A percentile compares a stretch with the other conserved stretches of the same genome.
phyloP scores from a whole-genome alignment of 2,329 filamentous ascomycete species.

The Arthrinium puccinioides region DNA sequence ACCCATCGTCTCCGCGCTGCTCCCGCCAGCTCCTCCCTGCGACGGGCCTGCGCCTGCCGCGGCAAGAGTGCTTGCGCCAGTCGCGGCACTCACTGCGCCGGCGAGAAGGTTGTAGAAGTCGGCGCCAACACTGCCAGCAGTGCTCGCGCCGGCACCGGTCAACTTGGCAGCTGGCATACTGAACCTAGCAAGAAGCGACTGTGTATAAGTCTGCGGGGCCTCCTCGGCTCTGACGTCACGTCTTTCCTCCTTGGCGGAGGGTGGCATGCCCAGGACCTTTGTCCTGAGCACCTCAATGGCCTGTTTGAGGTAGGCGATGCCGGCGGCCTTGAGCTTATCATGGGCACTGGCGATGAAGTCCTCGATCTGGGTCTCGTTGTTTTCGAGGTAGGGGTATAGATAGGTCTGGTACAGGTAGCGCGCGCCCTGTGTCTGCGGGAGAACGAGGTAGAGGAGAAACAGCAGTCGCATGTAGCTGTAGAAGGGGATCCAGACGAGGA shows the following conservation, averaged over 20 bases:
- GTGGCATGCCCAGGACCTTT: slow-evolving; percentile 70
- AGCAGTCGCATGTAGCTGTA: slow-evolving; percentile 85
- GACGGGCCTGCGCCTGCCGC: slow-evolving; percentile 23
- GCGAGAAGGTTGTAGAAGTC: slow-evolving; percentile 77
- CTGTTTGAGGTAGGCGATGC: slow-evolving; percentile 67
- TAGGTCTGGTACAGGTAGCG: slow-evolving; percentile 77
- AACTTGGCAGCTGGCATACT: slow-evolving; percentile 67
- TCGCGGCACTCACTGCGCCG: slow-evolving; percentile 61
- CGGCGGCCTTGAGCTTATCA: slow-evolving; percentile 68
- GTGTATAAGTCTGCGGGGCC: slow-evolving; percentile 59
- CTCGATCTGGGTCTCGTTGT: slow-evolving; percentile 86
- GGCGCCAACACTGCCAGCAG: slow-evolving; percentile 36
- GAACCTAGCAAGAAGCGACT: slow-evolving; percentile 78
- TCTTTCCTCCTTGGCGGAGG: slow-evolving; percentile 30
- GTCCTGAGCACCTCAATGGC: slow-evolving; percentile 66
- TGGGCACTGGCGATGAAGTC: slow-evolving; percentile 78
- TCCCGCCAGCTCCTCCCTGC: slow-evolving; percentile 23
- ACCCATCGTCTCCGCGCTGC: slow-evolving; percentile 33
- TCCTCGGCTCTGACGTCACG: slow-evolving; percentile 33
- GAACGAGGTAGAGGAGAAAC: slow-evolving; percentile 87
- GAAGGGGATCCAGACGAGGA: slow-evolving; percentile 87
- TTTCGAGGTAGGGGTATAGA: slow-evolving; percentile 78
- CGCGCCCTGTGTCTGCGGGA: slow-evolving; percentile 95
- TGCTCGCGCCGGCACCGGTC: slow-evolving; percentile 28
- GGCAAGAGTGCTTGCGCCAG: slow-evolving; percentile 31